Evolutionary conservation across 129 eudicot genomes (phyloP), one percentile per base, ranked within the genome.

Genomic region (Flaveria brownii): DNA sequence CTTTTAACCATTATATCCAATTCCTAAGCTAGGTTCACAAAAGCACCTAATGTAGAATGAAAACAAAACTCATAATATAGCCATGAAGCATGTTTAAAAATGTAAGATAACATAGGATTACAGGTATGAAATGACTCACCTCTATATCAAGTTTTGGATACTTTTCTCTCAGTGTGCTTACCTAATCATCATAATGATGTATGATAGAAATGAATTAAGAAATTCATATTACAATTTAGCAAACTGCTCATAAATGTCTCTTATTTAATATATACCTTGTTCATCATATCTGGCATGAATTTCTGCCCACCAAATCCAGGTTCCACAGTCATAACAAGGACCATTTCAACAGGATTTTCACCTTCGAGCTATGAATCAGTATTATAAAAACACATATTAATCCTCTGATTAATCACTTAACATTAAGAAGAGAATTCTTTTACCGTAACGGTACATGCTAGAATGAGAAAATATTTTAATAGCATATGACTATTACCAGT

Each of bases 271-370:
- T 52, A 56, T 71, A 94, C 99, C 96, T 91, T 94, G 77, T 87
- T 89, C 99, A 94, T 94, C 89, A 80, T 94, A 74, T 94, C 92
- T 28, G 97, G 92, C 90, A 94, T 91, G 77, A 94, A 91, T 78
- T 91, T 94, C 82, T 94, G 99, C 52, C 99, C 97, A 77, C 99
- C 96, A 80, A 94, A 94, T 73, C 93, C 99, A 79, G 99, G 99
- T 78, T 89, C 94, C 33, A 94, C 94, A 4, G 99, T 94, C 99
- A 94, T 94, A 36, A 94, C 92, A 76, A 94, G 97, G 62, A 94
- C 96, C 97, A 94, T 82, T 78, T 94, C 97, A 84, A 91, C 97
- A 18, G 93, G 85, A 73, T 77, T 78, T 82, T 87, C 84, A 68
- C 84, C 88, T 56, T 90, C 98, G 81, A 93, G 83, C 97, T 93